Evolutionary conservation across 106 monocot genomes (phyloP).

Genomic region (Gastrodia elata): DNA sequence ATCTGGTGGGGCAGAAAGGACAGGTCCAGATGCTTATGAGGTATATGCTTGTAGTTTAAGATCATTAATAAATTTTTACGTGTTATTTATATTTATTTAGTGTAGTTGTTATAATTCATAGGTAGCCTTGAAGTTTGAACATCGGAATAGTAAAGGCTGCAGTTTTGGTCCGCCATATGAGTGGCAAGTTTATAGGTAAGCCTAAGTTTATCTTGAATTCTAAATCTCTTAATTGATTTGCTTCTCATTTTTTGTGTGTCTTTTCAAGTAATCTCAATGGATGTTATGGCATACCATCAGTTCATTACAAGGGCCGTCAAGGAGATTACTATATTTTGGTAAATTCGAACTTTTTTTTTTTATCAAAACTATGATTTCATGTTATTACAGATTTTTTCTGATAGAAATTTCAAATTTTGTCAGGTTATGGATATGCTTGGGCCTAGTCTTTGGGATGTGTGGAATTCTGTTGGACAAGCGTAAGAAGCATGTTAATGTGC

Average conservation of each 20-base stretch:
- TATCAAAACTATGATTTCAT: background rate
- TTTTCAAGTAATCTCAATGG: constrained; percentile 71
- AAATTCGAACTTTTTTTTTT: constrained; percentile 4
- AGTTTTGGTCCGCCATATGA: constrained; percentile 86
- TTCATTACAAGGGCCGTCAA: constrained; percentile 93
- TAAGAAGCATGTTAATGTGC: constrained; percentile 24
- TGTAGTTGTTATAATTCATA: constrained; percentile 16
- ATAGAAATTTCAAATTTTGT: background rate
- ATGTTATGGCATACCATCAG: constrained; percentile 86
- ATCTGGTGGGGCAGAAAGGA: constrained; percentile 78
- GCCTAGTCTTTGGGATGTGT: constrained; percentile 91
- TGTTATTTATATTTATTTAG: background rate
- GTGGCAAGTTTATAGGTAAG: constrained; percentile 94
- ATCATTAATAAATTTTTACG: background rate
- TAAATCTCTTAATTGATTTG: background rate
- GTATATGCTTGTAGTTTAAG: constrained; percentile 15
- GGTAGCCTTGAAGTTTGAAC: constrained; percentile 89
- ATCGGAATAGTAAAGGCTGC: constrained; percentile 87
- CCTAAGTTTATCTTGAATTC: background rate
- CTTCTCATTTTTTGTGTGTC: constrained; percentile 14
- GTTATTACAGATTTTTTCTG: background rate
- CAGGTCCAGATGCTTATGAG: constrained; percentile 93
- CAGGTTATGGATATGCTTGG: constrained; percentile 98
- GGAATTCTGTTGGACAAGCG: constrained; percentile 90
- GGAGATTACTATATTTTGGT: constrained; percentile 97